A percentile compares a stretch with the other conserved stretches of the same genome.
Evolutionary conservation across 2,329 filamentous ascomycete species (phyloP).

Genomic region (Stromatinia cepivora): DNA sequence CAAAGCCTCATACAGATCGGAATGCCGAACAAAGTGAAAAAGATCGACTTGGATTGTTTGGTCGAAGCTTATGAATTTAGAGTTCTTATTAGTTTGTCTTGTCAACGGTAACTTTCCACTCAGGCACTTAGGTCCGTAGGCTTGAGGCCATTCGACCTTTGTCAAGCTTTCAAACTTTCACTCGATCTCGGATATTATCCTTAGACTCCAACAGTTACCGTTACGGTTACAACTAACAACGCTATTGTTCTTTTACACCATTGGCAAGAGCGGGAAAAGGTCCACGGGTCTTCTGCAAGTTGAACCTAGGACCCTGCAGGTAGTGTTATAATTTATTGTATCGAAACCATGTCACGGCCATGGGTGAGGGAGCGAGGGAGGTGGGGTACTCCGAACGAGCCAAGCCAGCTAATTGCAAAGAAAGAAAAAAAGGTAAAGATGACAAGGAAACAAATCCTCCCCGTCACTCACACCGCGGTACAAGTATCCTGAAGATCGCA

Average conservation of each 20-base stretch:
- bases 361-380: conserved; percentile 9
- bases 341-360: background rate
- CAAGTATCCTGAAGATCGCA: conserved; percentile 23
- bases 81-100: conserved; percentile 10
- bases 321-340: background rate
- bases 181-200: background rate
- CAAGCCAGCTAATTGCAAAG: background rate
- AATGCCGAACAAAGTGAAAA: background rate
- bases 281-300: conserved; percentile 8
- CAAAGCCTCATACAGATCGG: background rate
- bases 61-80: background rate
- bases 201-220: background rate
- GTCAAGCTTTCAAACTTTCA: background rate
- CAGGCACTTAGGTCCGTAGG: background rate
- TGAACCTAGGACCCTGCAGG: background rate
- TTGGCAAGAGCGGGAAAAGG: conserved; percentile 6
- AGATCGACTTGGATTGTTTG: background rate
- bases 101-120: background rate
- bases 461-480: conserved; percentile 14
- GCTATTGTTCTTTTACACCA: background rate
- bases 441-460: conserved; percentile 17
- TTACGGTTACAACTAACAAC: background rate
- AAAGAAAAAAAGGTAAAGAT: background rate
- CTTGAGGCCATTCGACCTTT: background rate
- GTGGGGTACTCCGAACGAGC: conserved; percentile 20